These are phyloP conservation scores for Rosa persica DNA, from an alignment of 306 rosid species.

Conservation along the genomic window DNA sequence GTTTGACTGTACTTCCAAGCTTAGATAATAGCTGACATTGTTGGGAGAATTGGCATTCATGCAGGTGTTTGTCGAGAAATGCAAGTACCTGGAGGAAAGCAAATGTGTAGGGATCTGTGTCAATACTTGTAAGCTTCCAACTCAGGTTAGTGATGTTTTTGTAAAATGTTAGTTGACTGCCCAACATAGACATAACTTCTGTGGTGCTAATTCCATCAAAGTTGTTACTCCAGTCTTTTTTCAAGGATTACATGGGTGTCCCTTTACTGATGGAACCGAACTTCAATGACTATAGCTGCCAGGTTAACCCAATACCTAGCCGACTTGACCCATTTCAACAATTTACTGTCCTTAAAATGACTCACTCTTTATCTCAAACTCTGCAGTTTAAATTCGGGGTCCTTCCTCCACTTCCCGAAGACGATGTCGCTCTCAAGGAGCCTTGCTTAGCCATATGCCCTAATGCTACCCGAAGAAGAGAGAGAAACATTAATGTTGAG, in stretches of 20 bases:
- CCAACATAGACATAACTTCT: not conserved
- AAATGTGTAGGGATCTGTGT: conserved; percentile 79
- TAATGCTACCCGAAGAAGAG: conserved; percentile 56
- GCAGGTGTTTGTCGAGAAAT: conserved; percentile 85
- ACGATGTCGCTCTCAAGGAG: conserved; percentile 61
- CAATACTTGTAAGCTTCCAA: conserved; percentile 91
- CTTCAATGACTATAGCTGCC: conserved; percentile 78
- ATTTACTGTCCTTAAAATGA: not conserved
- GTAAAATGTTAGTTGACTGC: not conserved
- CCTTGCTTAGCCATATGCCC: conserved; percentile 87
- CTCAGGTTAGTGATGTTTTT: conserved; percentile 61
- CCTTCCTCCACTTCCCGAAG: conserved; percentile 64
- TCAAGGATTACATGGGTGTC: conserved; percentile 90
- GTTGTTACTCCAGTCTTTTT: conserved; percentile 53
- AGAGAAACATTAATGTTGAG: conserved; percentile 24
- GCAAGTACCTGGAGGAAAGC: conserved; percentile 93
- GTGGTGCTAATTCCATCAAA: not conserved
- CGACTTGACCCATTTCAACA: not conserved
- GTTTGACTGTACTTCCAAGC: not conserved
- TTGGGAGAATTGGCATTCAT: conserved; percentile 19
- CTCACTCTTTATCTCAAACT: not conserved
- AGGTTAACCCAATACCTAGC: conserved; percentile 44
- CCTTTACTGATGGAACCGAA: conserved; percentile 90
- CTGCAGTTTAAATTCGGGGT: conserved; percentile 87
- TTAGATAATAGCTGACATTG: not conserved